Evolutionary conservation across 2,329 filamentous ascomycete species (phyloP).

Genomic region (Coniochaeta sp.): DNA sequence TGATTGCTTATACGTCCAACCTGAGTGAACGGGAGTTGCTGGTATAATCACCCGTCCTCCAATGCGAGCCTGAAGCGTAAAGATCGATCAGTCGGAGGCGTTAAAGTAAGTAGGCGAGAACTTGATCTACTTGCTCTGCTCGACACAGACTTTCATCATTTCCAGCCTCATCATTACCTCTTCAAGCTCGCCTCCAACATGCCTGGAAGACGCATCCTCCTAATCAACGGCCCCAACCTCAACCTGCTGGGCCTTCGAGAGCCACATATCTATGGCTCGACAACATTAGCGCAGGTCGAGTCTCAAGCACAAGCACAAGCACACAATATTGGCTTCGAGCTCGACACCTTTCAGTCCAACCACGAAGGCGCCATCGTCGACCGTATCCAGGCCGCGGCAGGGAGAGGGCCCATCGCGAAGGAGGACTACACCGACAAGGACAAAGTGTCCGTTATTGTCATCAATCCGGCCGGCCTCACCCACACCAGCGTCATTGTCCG

Average conservation of each 20-base stretch:
- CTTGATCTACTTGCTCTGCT: background rate
- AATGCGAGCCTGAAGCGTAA: too few relatives aligned
- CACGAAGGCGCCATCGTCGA: constrained; percentile 70
- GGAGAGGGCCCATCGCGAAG: constrained; percentile 12
- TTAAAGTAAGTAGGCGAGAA: too few relatives aligned
- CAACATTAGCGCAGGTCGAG: constrained; percentile 59
- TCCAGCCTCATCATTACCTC: background rate
- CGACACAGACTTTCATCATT: background rate
- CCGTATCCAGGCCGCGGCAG: constrained; percentile 61
- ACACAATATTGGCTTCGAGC: constrained; percentile 31
- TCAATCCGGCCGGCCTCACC: constrained; percentile 70
- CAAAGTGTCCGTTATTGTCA: constrained; percentile 58
- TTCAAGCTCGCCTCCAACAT: constrained; percentile 17
- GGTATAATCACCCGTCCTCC: too few relatives aligned
- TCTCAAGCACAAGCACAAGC: constrained; percentile 41
- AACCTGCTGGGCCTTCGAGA: constrained; percentile 73
- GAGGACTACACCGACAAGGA: background rate
- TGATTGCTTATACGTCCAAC: too few relatives aligned
- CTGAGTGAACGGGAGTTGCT: too few relatives aligned
- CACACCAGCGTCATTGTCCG: constrained; percentile 71
- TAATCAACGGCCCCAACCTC: constrained; percentile 78
- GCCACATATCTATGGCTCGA: constrained; percentile 64
- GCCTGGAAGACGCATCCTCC: constrained; percentile 43
- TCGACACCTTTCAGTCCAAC: constrained; percentile 67
- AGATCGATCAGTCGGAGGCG: too few relatives aligned